phyloP scores from a whole-genome alignment of 176 grass and related monocot genomes.

The Alloteropsis semialata region DNA sequence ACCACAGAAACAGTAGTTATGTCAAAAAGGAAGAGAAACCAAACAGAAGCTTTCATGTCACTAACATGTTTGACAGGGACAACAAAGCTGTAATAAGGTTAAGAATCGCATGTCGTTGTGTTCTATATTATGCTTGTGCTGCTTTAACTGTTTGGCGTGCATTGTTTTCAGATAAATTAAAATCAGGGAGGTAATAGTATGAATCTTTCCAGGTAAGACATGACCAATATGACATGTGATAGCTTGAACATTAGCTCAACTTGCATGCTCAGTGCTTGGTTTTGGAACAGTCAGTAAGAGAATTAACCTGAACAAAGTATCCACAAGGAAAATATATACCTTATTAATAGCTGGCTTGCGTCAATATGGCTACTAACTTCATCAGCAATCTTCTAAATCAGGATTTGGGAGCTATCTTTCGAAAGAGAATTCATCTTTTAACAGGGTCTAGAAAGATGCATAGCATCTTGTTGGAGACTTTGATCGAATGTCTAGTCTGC shows the following conservation, averaged over 20 bases:
- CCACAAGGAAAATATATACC: neutral
- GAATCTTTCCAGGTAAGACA: neutral
- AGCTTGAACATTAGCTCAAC: neutral
- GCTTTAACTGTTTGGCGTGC: neutral
- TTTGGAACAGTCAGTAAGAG: neutral
- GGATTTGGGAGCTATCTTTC: neutral
- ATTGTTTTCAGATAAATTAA: neutral
- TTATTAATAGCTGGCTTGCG: neutral
- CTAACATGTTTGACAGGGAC: neutral
- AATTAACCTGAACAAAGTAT: neutral
- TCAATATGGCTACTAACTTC: neutral
- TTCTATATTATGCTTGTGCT: neutral
- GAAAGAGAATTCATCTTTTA: too few species aligned
- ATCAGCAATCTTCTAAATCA: neutral
- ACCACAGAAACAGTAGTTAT: neutral
- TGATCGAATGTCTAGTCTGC: neutral
- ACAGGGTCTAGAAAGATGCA: conserved; percentile 11
- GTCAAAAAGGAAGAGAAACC: neutral
- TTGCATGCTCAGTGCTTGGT: neutral
- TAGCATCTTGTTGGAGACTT: neutral
- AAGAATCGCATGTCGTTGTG: neutral
- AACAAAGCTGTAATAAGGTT: neutral
- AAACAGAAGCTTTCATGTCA: neutral
- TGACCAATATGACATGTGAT: neutral
- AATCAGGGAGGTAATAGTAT: neutral